Conservation (phyloP, 129 eudicot species). For the Centella asiatica region DNA sequence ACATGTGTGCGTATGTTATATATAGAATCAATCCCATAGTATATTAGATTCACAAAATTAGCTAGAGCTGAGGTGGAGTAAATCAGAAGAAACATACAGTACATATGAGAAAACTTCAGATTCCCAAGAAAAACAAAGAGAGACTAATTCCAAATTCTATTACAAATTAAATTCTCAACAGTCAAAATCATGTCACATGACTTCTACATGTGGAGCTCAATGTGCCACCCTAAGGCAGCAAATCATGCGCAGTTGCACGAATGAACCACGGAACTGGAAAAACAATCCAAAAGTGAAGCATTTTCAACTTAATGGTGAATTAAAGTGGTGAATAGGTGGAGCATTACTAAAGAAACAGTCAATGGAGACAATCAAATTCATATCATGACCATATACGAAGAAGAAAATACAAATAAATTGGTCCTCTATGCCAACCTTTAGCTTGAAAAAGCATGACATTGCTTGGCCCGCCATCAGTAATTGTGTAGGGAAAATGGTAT, state of each 20-base stretch:
- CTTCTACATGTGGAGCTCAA: not conserved
- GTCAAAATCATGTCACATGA: not conserved
- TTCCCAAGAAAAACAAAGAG: not conserved
- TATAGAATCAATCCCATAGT: too few relatives aligned
- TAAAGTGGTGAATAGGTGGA: too few relatives aligned
- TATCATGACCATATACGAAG: too few relatives aligned
- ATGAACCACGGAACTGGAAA: too few relatives aligned
- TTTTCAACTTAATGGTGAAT: not conserved
- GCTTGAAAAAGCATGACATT: constrained; percentile 77
- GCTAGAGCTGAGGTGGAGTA: not conserved
- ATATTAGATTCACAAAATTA: not conserved
- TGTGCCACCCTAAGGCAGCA: not conserved
- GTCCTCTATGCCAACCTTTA: constrained; percentile 47
- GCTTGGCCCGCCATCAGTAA: constrained; percentile 68
- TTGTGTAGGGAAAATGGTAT: constrained; percentile 44
- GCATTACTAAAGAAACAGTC: not conserved
- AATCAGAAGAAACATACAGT: not conserved
- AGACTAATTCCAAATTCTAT: not conserved
- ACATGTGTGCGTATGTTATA: too few relatives aligned
- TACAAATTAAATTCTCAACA: not conserved
- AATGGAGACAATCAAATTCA: not conserved
- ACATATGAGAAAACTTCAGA: not conserved
- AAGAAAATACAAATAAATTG: too few relatives aligned
- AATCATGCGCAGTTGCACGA: not conserved
- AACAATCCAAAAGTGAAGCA: not conserved